Evolutionary conservation across 2,329 filamentous ascomycete genomes (phyloP).

Genomic region (Escovopsis weberi): DNA sequence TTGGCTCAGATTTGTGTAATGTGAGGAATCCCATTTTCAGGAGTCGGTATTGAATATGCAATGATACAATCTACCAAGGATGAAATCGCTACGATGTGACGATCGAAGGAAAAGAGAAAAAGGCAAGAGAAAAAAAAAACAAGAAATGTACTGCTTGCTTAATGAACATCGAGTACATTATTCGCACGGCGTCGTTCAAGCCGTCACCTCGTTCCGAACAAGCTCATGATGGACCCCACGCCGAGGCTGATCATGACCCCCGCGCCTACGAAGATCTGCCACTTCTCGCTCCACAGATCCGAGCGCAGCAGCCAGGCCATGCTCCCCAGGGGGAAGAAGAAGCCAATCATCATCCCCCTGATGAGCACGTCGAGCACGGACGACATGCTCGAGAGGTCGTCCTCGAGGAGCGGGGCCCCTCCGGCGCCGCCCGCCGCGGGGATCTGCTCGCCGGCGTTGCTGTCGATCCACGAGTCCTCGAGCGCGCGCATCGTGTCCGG

Average conservation of each 20-base stretch:
- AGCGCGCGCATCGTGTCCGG: constrained; percentile 60
- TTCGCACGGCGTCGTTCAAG: too few relatives aligned
- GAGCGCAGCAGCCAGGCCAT: constrained; percentile 74
- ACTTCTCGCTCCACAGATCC: constrained; percentile 70
- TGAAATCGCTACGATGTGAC: too few relatives aligned
- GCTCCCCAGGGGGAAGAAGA: constrained; percentile 86
- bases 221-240: constrained; percentile 52
- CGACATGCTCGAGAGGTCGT: constrained; percentile 35
- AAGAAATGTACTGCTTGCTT: too few relatives aligned
- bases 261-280: constrained; percentile 74
- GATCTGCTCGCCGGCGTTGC: constrained; percentile 32
- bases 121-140: too few relatives aligned
- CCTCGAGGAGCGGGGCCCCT: constrained; percentile 15
- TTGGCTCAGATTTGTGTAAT: too few relatives aligned
- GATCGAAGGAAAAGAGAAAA: too few relatives aligned
- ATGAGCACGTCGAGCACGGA: constrained; percentile 67
- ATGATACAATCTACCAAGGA: too few relatives aligned
- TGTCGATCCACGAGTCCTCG: constrained; percentile 87
- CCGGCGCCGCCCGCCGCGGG: constrained; percentile 17
- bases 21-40: too few relatives aligned
- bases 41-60: too few relatives aligned
- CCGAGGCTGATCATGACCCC: constrained; percentile 68
- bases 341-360: constrained; percentile 78
- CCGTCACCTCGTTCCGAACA: constrained; percentile 17
- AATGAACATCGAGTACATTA: too few relatives aligned